These are phyloP conservation scores for Epichloe sp. DNA, from an alignment of 2,329 filamentous ascomycete species.

Conservation along the genomic window DNA sequence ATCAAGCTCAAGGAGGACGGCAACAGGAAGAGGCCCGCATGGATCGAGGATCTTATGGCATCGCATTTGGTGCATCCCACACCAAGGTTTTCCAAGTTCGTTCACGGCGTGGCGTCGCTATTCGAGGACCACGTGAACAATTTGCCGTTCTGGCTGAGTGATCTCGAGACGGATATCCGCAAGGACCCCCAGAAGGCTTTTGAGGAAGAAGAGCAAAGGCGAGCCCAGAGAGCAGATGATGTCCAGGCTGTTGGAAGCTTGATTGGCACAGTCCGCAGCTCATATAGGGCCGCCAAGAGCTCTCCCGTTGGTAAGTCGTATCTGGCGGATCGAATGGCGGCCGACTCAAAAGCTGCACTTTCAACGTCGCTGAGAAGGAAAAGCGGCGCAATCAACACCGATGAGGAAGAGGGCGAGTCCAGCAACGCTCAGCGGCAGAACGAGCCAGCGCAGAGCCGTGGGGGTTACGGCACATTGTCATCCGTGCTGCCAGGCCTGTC, in stretches of 20 bases:
- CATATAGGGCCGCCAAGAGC: slow-evolving; percentile 46
- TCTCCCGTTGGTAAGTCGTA: slow-evolving; percentile 58
- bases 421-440: slow-evolving; percentile 23
- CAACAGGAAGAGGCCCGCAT: slow-evolving; percentile 58
- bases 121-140: slow-evolving; percentile 96
- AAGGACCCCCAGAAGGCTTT: slow-evolving; percentile 90
- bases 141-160: slow-evolving; percentile 89
- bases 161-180: slow-evolving; percentile 85
- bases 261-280: slow-evolving; percentile 44
- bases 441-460: slow-evolving; percentile 11
- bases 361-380: slow-evolving; percentile 15
- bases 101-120: slow-evolving; percentile 79
- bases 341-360: slow-evolving; percentile 26
- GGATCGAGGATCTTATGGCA: slow-evolving; percentile 83
- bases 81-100: slow-evolving; percentile 90
- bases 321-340: slow-evolving; percentile 40
- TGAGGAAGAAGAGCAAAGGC: slow-evolving; percentile 77
- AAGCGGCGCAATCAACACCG: slow-evolving; percentile 15
- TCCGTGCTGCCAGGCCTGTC: slow-evolving; percentile 75
- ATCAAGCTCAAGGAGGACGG: slow-evolving; percentile 69
- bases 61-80: slow-evolving; percentile 86
- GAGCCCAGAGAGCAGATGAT: slow-evolving; percentile 70
- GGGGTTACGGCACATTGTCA: slow-evolving; percentile 44
- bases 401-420: slow-evolving; percentile 23
- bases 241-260: slow-evolving; percentile 84